Evolutionary conservation across 2,329 filamentous ascomycete species (phyloP).

Genomic region (Elsinoe arachidis): DNA sequence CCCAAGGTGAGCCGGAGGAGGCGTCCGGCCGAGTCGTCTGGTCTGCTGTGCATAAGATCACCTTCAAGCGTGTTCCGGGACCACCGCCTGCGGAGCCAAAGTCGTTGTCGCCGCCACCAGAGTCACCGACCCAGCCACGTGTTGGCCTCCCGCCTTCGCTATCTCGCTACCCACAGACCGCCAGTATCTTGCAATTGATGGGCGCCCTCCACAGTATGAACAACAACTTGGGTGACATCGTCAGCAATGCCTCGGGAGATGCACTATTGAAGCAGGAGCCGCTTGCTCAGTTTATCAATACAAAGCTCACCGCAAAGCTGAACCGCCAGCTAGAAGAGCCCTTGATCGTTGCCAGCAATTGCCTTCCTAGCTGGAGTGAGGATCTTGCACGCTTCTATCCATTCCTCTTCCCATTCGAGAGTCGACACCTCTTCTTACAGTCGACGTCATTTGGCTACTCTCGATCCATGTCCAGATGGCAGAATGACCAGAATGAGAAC

Average conservation of each 20-base stretch:
- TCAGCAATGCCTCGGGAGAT: constrained; percentile 66
- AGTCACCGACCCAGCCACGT: constrained; percentile 44
- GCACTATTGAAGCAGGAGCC: constrained; percentile 71
- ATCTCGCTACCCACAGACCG: constrained; percentile 72
- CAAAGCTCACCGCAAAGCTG: constrained; percentile 93
- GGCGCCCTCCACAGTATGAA: constrained; percentile 90
- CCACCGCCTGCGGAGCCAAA: constrained; percentile 67
- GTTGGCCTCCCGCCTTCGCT: constrained; percentile 67
- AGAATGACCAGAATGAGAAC: constrained; percentile 75
- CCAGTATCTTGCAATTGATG: constrained; percentile 77
- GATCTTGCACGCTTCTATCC: constrained; percentile 88
- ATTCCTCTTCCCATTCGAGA: constrained; percentile 97
- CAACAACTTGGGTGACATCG: constrained; percentile 81
- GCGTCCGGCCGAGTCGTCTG: constrained; percentile 69
- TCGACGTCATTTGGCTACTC: constrained; percentile 98
- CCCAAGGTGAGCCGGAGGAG: constrained; percentile 54
- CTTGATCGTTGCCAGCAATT: constrained; percentile 92
- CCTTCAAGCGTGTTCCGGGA: constrained; percentile 77
- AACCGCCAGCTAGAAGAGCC: constrained; percentile 96
- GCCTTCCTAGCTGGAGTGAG: constrained; percentile 90
- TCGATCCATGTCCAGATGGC: constrained; percentile 94
- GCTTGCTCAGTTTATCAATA: constrained; percentile 92
- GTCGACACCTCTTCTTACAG: constrained; percentile 89
- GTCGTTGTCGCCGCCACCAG: constrained; percentile 49
- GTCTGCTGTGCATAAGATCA: constrained; percentile 84